Evolutionary conservation across 768 basidiomycete genomes (phyloP).

Genomic region (Flagelloscypha sp.): DNA sequence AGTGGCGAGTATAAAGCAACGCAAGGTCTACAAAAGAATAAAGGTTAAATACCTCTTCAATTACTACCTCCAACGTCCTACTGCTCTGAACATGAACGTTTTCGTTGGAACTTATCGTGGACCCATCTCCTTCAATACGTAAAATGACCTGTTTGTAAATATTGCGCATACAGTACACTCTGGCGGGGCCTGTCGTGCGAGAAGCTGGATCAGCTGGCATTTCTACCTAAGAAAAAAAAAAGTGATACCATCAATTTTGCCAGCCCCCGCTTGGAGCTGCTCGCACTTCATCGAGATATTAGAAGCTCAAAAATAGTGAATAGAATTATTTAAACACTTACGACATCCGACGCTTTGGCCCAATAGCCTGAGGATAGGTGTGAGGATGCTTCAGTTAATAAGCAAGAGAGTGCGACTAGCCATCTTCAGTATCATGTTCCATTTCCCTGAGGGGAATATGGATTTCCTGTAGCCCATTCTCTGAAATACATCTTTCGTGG

Average conservation of each 20-base stretch:
- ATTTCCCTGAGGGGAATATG: constrained; percentile 44
- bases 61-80: constrained; percentile 46
- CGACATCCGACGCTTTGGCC: constrained; percentile 62
- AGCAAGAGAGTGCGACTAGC: too few species aligned
- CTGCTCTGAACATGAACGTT: too few species aligned
- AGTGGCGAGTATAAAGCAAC: constrained; percentile 6
- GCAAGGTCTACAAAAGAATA: background rate
- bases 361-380: too few species aligned
- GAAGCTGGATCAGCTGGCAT: constrained; percentile 4
- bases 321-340: constrained; percentile 18
- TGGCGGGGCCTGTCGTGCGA: constrained; percentile 47
- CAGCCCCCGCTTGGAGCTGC: constrained; percentile 51
- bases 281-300: constrained; percentile 26
- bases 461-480: constrained; percentile 60
- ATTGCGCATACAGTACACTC: constrained; percentile 57
- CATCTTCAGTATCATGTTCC: constrained; percentile 41
- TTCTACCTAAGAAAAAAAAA: constrained; percentile 1
- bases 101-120: too few species aligned
- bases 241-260: constrained; percentile 57
- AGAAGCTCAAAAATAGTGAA: background rate
- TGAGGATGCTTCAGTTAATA: too few species aligned
- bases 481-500: too few species aligned
- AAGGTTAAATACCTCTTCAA: constrained; percentile 44
- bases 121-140: constrained; percentile 47
- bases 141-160: constrained; percentile 64